Evolutionary conservation across 2,329 filamentous ascomycete species (phyloP), one percentile per base, ranked within the genome.

Genomic region (Scytalidium lignicola): DNA sequence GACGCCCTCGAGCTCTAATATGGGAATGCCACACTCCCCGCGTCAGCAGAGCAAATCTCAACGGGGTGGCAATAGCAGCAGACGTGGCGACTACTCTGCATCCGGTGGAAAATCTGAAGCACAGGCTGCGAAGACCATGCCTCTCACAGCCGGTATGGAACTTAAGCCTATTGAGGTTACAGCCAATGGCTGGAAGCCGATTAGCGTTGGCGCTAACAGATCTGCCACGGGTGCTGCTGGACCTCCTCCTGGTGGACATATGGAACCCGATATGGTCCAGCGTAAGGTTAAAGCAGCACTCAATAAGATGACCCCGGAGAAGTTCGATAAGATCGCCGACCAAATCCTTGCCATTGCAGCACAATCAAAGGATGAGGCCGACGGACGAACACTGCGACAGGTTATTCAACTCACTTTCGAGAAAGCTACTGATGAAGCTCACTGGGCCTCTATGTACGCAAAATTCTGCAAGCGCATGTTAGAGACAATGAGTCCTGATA

Each of bases 291-390:
- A 99, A 84, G 87, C 90, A 56, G 88, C 88, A 53, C 76, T 99
- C 62, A 99, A 99, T 83, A 99, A 99, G 86, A 97, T 99, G 93
- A 97, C 93, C 0, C 93, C 93, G 0, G 93, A 99, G 73, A 99
- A 97, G 66, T 99, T 99, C 62, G 91, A 96, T 67, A 90, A 86
- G 73, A 96, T 99, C 59, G 83, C 93, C 6, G 88, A 91, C 54
- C 90, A 96, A 68, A 96, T 99, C 54, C 79, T 99, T 23, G 78
- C 83, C 47, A 99, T 99, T 66, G 90, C 92, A 22, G 87, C 83
- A 19, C 93, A 99, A 68, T 97, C 92, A 47, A 96, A 96, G 79
- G 87, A 95, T 61, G 93, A 99, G 73, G 81, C 82, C 19, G 93
- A 99, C 62, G 93, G 93, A 41, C 88, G 92, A 51, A 97, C 93